phyloP scores from a whole-genome alignment of 2,329 filamentous ascomycete species.

The Aspergillus hortae region DNA sequence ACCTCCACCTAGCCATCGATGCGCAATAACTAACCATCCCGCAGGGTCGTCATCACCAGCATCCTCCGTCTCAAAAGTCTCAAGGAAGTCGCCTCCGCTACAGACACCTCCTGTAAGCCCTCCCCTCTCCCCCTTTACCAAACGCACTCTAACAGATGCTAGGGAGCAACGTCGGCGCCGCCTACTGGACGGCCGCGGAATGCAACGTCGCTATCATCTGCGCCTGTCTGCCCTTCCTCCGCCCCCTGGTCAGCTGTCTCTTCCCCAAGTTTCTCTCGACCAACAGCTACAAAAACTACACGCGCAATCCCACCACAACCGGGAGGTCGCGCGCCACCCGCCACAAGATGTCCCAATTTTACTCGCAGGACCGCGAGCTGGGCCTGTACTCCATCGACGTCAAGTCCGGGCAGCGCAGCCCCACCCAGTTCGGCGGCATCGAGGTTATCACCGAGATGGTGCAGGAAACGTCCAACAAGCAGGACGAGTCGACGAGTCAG shows the following conservation, averaged over 20 bases:
- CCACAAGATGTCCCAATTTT: slow-evolving; percentile 10
- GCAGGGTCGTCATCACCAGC: slow-evolving; percentile 30
- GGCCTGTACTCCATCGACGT: slow-evolving; percentile 28
- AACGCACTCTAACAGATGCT: not conserved
- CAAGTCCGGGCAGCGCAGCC: slow-evolving; percentile 13
- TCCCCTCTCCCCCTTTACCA: not conserved
- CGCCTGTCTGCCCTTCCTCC: slow-evolving; percentile 39
- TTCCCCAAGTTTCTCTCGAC: slow-evolving; percentile 35
- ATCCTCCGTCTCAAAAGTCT: slow-evolving; percentile 29
- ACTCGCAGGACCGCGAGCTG: slow-evolving; percentile 23
- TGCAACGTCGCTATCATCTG: slow-evolving; percentile 43
- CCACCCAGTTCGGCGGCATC: slow-evolving; percentile 17
- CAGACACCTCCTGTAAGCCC: slow-evolving; percentile 26
- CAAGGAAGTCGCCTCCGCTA: slow-evolving; percentile 18
- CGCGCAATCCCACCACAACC: slow-evolving; percentile 13
- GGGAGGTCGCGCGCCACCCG: slow-evolving; percentile 11
- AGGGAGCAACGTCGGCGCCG: slow-evolving; percentile 32
- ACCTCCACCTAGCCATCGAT: not conserved
- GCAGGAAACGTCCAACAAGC: slow-evolving; percentile 15
- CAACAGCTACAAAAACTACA: slow-evolving; percentile 23
- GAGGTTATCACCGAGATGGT: slow-evolving; percentile 32
- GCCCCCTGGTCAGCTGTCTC: slow-evolving; percentile 35
- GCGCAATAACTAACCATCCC: not conserved
- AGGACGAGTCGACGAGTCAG: slow-evolving; percentile 19
- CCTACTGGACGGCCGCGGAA: slow-evolving; percentile 45